These are phyloP conservation scores for Chlorociboria aeruginascens DNA, from an alignment of 495 filamentous ascomycete genomes.

Conservation along the genomic window DNA sequence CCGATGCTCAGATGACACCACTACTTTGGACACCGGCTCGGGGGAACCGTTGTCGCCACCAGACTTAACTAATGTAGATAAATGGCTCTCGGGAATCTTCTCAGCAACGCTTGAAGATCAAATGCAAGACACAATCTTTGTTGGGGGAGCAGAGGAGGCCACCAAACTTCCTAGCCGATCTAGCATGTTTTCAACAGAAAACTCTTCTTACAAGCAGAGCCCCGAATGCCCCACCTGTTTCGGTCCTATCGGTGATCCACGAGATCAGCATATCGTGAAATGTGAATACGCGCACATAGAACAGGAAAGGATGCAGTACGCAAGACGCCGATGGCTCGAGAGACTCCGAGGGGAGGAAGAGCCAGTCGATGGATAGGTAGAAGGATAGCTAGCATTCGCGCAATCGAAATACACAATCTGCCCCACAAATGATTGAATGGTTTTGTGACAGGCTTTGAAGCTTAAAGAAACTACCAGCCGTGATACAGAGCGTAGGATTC, in stretches of 20 bases:
- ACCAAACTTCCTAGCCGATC: too few relatives aligned
- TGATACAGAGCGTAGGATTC: too few relatives aligned
- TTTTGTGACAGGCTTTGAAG: background rate
- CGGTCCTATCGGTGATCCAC: background rate
- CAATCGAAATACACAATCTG: background rate
- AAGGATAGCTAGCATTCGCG: background rate
- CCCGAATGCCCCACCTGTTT: background rate
- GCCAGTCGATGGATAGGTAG: background rate
- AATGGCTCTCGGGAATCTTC: background rate
- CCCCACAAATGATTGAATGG: background rate
- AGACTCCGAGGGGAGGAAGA: background rate
- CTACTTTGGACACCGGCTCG: background rate
- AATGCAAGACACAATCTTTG: background rate
- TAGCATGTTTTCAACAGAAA: too few relatives aligned
- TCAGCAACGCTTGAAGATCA: background rate
- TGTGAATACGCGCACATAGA: constrained; percentile 4
- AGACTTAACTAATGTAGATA: background rate
- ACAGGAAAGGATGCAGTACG: background rate
- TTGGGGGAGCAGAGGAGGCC: background rate
- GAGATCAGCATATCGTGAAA: background rate
- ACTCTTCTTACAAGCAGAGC: too few relatives aligned
- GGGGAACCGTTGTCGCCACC: background rate
- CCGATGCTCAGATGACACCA: background rate
- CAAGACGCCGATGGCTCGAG: background rate
- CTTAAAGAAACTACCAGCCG: too few relatives aligned